Conservation (phyloP, 208 protist genomes). For the Leishmania turanica region DNA sequence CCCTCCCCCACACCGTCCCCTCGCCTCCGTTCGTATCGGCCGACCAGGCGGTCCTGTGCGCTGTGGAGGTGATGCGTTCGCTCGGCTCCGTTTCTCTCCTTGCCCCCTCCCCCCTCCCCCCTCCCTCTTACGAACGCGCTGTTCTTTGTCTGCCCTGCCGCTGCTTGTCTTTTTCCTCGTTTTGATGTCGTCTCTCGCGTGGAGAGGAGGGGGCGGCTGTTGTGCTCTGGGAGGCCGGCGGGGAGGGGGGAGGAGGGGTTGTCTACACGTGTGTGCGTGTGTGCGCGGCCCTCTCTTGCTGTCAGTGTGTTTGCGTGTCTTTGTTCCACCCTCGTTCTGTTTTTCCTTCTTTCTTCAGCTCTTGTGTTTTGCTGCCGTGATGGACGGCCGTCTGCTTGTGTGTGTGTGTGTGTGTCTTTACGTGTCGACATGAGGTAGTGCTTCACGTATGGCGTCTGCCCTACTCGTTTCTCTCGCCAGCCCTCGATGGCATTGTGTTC, state of each 20-base stretch:
- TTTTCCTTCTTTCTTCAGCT: not conserved
- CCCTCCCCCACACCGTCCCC: not conserved
- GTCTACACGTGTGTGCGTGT: not conserved
- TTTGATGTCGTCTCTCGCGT: conserved; percentile 5
- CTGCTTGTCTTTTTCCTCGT: not conserved
- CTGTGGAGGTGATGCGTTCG: not conserved
- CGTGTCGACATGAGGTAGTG: not conserved
- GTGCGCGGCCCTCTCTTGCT: not conserved
- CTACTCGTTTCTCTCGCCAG: not conserved
- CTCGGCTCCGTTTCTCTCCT: not conserved
- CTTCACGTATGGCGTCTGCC: not conserved
- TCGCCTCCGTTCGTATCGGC: not conserved
- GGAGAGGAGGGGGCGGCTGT: not conserved
- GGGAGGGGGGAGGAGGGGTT: not conserved
- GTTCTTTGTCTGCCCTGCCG: not conserved
- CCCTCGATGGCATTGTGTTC: not conserved
- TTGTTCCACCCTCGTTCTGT: not conserved
- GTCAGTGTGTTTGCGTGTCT: not conserved
- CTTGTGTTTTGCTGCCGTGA: not conserved
- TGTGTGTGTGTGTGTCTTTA: not conserved
- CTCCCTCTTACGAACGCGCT: not conserved
- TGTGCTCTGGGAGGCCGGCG: not conserved
- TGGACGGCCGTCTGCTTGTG: not conserved
- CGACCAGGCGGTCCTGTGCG: not conserved
- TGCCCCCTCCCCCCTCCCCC: not conserved